These are phyloP conservation scores for Huiozyma naganishii DNA, from an alignment of 805 yeast species.

Conservation along the genomic window DNA sequence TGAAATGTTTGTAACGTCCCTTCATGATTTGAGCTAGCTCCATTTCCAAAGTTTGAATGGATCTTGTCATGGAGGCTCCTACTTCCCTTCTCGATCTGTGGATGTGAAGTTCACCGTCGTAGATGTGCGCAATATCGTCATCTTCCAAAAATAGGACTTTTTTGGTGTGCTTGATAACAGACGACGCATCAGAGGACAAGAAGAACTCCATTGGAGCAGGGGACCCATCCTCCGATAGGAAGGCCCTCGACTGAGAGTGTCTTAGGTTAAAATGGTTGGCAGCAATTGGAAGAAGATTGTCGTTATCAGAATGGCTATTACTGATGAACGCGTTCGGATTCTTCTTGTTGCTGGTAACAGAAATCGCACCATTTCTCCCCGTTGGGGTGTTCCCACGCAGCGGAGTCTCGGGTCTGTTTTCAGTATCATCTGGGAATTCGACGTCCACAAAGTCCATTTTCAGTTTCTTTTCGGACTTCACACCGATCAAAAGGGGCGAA, in stretches of 20 bases:
- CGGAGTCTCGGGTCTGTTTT: slow-evolving; percentile 27
- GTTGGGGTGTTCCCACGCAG: slow-evolving; percentile 14
- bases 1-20: slow-evolving; percentile 90
- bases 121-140: slow-evolving; percentile 96
- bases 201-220: slow-evolving; percentile 94
- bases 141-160: slow-evolving; percentile 94
- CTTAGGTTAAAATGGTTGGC: slow-evolving; percentile 50
- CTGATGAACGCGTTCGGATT: slow-evolving; percentile 5
- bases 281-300: slow-evolving; percentile 40
- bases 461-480: slow-evolving; percentile 86
- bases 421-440: slow-evolving; percentile 71
- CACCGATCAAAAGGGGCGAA: slow-evolving; percentile 94
- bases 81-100: slow-evolving; percentile 88
- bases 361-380: neutral
- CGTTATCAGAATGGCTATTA: slow-evolving; percentile 2
- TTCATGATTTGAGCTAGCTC: slow-evolving; percentile 97
- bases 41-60: slow-evolving; percentile 92
- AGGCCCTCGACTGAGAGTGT: slow-evolving; percentile 93
- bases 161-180: slow-evolving; percentile 93
- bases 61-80: slow-evolving; percentile 86
- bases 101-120: slow-evolving; percentile 95
- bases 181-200: slow-evolving; percentile 93
- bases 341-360: slow-evolving; percentile 3
- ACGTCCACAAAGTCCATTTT: slow-evolving; percentile 98
- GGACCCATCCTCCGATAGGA: slow-evolving; percentile 82